These are phyloP conservation scores for Wickerhamomyces pijperi DNA, from an alignment of 805 yeast genomes.

Conservation along the genomic window DNA sequence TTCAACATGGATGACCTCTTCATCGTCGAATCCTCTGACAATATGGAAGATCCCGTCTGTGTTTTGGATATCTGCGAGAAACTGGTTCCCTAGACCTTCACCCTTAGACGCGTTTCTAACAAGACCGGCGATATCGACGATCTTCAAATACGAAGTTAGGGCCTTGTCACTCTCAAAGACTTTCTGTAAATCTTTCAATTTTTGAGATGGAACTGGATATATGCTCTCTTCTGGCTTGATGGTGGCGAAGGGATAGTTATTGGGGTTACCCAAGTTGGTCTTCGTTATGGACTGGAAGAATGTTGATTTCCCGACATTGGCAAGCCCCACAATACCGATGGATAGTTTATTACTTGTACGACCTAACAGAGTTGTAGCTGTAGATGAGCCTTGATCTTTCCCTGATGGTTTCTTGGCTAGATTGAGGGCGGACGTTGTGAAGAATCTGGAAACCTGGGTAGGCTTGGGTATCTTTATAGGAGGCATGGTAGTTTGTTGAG, in stretches of 20 bases:
- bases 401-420: conserved; percentile 12
- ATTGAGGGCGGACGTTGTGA: conserved; percentile 1
- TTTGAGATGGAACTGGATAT: conserved; percentile 57
- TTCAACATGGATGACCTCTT: conserved; percentile 69
- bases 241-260: conserved; percentile 75
- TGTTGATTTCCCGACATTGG: conserved; percentile 73
- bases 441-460: conserved; percentile 2
- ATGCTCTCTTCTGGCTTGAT: conserved; percentile 70
- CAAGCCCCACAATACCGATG: conserved; percentile 68
- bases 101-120: conserved; percentile 78
- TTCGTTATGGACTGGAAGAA: conserved; percentile 73
- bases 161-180: conserved; percentile 51
- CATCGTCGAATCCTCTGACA: conserved; percentile 64
- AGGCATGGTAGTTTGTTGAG: no score
- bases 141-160: conserved; percentile 58
- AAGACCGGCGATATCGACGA: conserved; percentile 75
- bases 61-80: conserved; percentile 64
- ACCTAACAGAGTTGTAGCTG: conserved; percentile 13
- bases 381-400: conserved; percentile 1
- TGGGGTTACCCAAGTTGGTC: conserved; percentile 61
- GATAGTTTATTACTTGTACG: conserved; percentile 18
- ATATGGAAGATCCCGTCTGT: conserved; percentile 79
- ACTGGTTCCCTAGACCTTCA: conserved; percentile 76
- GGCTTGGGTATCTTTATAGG: no score
- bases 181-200: conserved; percentile 42